A percentile compares a stretch with the other conserved stretches of the same genome.
Evolutionary conservation across 1,284 basidiomycete species (phyloP).

Genomic region (Rhodotorula mucilaginosa): DNA sequence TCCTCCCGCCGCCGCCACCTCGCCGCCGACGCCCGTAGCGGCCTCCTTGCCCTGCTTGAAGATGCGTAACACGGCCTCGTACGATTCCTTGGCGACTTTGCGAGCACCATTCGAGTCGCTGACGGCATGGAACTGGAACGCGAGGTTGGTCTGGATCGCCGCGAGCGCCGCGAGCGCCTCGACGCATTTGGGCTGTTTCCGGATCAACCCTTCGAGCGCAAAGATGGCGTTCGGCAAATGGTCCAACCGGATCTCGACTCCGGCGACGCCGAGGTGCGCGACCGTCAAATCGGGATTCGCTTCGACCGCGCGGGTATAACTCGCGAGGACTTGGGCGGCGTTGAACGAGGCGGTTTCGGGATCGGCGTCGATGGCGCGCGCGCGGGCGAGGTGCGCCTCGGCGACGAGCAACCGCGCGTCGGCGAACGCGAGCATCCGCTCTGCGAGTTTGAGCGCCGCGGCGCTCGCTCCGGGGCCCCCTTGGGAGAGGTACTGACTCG

Average conservation of each 20-base stretch:
- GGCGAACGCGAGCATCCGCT: slow-evolving; percentile 85
- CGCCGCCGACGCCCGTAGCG: slow-evolving; percentile 15
- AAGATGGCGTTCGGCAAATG: slow-evolving; percentile 67
- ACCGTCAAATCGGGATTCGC: slow-evolving; percentile 71
- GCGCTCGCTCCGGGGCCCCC: slow-evolving; percentile 54
- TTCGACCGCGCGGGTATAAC: slow-evolving; percentile 72
- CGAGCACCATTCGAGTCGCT: slow-evolving; percentile 68
- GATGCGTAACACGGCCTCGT: slow-evolving; percentile 68
- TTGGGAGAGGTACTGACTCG: slow-evolving; percentile 15
- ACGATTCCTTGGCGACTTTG: slow-evolving; percentile 70
- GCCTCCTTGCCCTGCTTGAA: slow-evolving; percentile 55
- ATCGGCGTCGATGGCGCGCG: slow-evolving; percentile 71
- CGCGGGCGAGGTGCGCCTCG: slow-evolving; percentile 74
- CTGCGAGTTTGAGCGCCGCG: slow-evolving; percentile 77
- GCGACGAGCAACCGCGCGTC: slow-evolving; percentile 74
- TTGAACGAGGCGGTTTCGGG: slow-evolving; percentile 48
- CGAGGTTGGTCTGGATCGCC: slow-evolving; percentile 69
- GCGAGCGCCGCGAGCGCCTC: slow-evolving; percentile 87
- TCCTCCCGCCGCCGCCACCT: background rate
- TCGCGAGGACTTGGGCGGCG: slow-evolving; percentile 63
- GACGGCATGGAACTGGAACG: slow-evolving; percentile 38
- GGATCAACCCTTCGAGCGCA: slow-evolving; percentile 76
- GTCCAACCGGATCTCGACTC: slow-evolving; percentile 24
- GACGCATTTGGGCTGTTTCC: slow-evolving; percentile 48
- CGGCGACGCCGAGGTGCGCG: slow-evolving; percentile 76